Evolutionary conservation across 164 flowering plant genomes (phyloP), one percentile per base, ranked within the genome.

Genomic region (Santalum album): DNA sequence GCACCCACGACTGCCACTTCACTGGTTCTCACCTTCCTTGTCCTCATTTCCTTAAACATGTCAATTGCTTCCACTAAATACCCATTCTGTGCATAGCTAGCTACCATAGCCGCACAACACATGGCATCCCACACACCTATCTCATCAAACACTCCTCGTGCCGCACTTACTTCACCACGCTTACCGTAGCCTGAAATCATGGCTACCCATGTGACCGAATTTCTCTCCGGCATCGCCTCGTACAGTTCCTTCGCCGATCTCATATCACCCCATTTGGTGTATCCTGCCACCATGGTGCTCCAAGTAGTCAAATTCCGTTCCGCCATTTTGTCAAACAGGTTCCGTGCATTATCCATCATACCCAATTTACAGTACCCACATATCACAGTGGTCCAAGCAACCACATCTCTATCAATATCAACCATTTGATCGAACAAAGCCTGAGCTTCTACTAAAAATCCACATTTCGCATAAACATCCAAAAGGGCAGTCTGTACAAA

Each of bases 151-250:
- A 75, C 59, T 45, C 43, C 45, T 11, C 35, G 23, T 3, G 80
- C 78, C 0, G 43, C 51, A 15, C 12, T 21, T 23, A 72, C 77
- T 39, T 76, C 59, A 2, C 78, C 77, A 27, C 55, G 52, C 54
- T 72, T 78, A 16, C 75, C 76, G 50, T 71, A 79, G 1, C 83
- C 83, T 1, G 83, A 72, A 34, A 77, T 72, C 79, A 79, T 79
- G 20, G 79, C 72, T 9, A 68, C 61, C 74, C 71, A 72, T 0
- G 81, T 49, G 9, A 77, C 60, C 0, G 67, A 50, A 42, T 72
- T 69, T 18, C 60, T 74, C 52, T 60, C 71, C 0, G 60, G 61
- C 79, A 79, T 79, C 55, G 27, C 19, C 46, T 72, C 75, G 56
- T 67, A 76, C 63, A 78, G 34, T 23, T 63, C 65, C 43, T 51